These are phyloP conservation scores for Artomyces pyxidatus DNA, from an alignment of 768 basidiomycete genomes.

Conservation along the genomic window DNA sequence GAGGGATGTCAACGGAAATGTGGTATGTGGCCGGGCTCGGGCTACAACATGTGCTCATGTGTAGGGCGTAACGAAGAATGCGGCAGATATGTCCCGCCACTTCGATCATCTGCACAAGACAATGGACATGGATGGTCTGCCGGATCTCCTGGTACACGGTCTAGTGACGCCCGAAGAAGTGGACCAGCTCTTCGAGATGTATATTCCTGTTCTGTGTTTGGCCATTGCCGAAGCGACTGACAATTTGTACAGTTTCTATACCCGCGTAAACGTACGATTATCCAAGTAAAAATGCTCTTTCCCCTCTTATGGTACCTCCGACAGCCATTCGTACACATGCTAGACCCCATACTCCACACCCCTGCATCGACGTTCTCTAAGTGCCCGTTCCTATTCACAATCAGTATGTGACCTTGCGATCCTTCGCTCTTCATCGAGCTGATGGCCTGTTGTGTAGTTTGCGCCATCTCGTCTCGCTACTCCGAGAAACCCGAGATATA, in stretches of 20 bases:
- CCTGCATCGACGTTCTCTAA: constrained; percentile 73
- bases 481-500: constrained; percentile 68
- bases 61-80: constrained; percentile 74
- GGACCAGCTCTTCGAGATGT: constrained; percentile 81
- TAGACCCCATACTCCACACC: constrained; percentile 81
- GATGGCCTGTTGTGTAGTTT: constrained; percentile 59
- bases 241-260: constrained; percentile 47
- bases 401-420: constrained; percentile 74
- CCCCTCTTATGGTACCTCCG: constrained; percentile 45
- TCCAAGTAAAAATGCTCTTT: background rate
- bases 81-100: constrained; percentile 76
- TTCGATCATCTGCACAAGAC: constrained; percentile 59
- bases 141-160: constrained; percentile 76
- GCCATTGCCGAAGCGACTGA: background rate
- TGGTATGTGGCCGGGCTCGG: constrained; percentile 11
- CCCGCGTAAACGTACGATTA: constrained; percentile 61
- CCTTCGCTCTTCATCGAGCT: too few species aligned
- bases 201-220: constrained; percentile 22
- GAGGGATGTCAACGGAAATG: constrained; percentile 24
- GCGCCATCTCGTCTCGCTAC: constrained; percentile 81
- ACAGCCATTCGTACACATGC: constrained; percentile 70
- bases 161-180: constrained; percentile 73
- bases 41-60: background rate
- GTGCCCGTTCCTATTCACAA: constrained; percentile 88
- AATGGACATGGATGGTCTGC: constrained; percentile 72